These are phyloP conservation scores for Amniculicola lignicola DNA, from an alignment of 495 filamentous ascomycete genomes.

Conservation along the genomic window DNA sequence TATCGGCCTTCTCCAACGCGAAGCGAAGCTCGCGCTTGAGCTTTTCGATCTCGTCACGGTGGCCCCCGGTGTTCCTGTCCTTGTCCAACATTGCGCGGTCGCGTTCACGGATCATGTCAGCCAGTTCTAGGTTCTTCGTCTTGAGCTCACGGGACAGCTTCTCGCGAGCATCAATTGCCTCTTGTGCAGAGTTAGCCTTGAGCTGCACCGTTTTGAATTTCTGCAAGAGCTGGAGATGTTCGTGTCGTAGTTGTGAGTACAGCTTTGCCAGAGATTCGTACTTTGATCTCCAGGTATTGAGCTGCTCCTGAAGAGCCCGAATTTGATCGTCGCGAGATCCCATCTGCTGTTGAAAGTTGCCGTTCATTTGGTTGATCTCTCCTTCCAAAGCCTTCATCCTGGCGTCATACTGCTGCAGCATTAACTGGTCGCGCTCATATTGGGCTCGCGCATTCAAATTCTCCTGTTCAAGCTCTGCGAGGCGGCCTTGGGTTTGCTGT, in stretches of 20 bases:
- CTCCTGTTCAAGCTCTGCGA: slow-evolving; percentile 91
- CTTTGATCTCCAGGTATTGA: slow-evolving; percentile 94
- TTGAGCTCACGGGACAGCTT: slow-evolving; percentile 96
- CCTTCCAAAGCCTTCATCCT: slow-evolving; percentile 87
- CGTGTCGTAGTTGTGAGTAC: slow-evolving; percentile 91
- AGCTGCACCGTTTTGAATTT: slow-evolving; percentile 95
- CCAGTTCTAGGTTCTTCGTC: slow-evolving; percentile 95
- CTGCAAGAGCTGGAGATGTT: slow-evolving; percentile 90
- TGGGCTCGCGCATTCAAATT: slow-evolving; percentile 92
- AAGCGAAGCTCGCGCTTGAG: slow-evolving; percentile 93
- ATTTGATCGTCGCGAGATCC: slow-evolving; percentile 93
- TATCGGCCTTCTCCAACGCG: slow-evolving; percentile 88
- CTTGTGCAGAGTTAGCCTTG: slow-evolving; percentile 93
- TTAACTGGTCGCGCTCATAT: slow-evolving; percentile 92
- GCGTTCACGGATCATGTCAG: slow-evolving; percentile 96
- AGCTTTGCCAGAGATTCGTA: slow-evolving; percentile 96
- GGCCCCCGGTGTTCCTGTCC: slow-evolving; percentile 76
- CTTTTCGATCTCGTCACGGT: slow-evolving; percentile 93
- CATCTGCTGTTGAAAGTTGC: slow-evolving; percentile 79
- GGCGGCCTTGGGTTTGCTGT: slow-evolving; percentile 85
- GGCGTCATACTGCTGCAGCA: slow-evolving; percentile 94
- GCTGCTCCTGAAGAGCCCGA: slow-evolving; percentile 83
- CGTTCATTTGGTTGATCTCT: slow-evolving; percentile 77
- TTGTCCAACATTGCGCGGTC: slow-evolving; percentile 93
- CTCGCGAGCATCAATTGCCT: slow-evolving; percentile 91